Base-by-base conservation (phyloP, 306 rosid genomes). In the Gastrolobium villosum region DNA sequence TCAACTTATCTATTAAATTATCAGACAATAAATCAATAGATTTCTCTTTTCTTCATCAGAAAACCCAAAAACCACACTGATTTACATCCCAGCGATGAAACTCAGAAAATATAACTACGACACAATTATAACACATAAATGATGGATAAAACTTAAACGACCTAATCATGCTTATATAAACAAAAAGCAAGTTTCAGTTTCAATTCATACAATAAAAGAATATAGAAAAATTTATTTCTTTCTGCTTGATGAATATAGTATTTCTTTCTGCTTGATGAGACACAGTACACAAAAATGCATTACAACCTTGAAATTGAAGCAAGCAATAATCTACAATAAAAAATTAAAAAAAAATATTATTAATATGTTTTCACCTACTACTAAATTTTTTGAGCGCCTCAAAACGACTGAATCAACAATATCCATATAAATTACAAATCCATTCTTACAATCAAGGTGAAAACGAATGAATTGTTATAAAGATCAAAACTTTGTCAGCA, bases 1-100 rank as follows among this genome's bases (percentile, higher is more conserved):
- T 65, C 10, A 66, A 60, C 69, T 40, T 14, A 75, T 75, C 50
- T 30, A 72, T 66, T 52, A 72, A 72, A 7, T 54, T 34, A 11
- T 7, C 26, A 44, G 69, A 64, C 72, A 39, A 52, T 5, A 68
- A 40, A 49, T 43, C 71, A 74, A 41, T 54, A 61, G 11, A 65
- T 11, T 66, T 54, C 48, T 43, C 68, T 49, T 76, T 62, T 36
- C 70, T 14, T 44, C 65, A 46, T 46, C 34, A 6, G 53, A 44
- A 65, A 69, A 45, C n/a, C 40, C 11, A 10, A 37, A 59, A 68
- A 37, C 8, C 43, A 79, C 43, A 79, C 48, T 8, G 7, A 43
- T 60, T 49, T 8, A 26, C 26, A 28, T 7, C 56, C 69, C 10
- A 56, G 34, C 35, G 53, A 45, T n/a, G 43, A 65, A 36, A 69